A percentile compares a stretch with the other conserved stretches of the same genome.
These are phyloP conservation scores for Echites panduratus DNA, from an alignment of 257 asterid genomes.

Conservation along the genomic window DNA sequence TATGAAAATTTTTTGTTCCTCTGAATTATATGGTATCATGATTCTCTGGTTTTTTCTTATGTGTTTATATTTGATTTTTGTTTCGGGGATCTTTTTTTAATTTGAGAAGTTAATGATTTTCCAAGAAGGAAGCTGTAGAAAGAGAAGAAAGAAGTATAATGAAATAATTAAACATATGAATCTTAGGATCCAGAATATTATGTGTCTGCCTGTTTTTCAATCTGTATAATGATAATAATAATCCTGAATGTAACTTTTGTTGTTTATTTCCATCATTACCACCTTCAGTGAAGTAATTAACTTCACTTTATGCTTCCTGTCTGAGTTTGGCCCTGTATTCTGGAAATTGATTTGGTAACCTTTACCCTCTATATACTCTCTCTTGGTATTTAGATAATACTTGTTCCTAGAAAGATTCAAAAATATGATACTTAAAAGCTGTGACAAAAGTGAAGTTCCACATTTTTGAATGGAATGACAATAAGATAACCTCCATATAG, in stretches of 20 bases:
- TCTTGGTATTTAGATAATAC: not conserved
- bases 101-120: not conserved
- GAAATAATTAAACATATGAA: not conserved
- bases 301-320: not conserved
- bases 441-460: not conserved
- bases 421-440: not conserved
- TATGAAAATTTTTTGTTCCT: not conserved
- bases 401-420: not conserved
- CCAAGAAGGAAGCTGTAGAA: not conserved
- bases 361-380: not conserved
- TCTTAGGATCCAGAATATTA: not conserved
- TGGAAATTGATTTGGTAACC: not conserved
- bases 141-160: too few relatives aligned
- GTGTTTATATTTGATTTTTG: constrained; percentile 2
- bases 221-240: not conserved
- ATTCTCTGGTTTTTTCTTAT: not conserved
- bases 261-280: not conserved
- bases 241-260: not conserved
- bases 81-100: not conserved
- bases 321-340: not conserved
- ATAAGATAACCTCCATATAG: not conserved
- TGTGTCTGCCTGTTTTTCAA: not conserved
- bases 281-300: not conserved
- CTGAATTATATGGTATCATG: not conserved
- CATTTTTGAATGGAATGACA: too few relatives aligned